These are phyloP conservation scores for Lactifluus subvellereus DNA, from an alignment of 768 basidiomycete genomes.

Conservation along the genomic window DNA sequence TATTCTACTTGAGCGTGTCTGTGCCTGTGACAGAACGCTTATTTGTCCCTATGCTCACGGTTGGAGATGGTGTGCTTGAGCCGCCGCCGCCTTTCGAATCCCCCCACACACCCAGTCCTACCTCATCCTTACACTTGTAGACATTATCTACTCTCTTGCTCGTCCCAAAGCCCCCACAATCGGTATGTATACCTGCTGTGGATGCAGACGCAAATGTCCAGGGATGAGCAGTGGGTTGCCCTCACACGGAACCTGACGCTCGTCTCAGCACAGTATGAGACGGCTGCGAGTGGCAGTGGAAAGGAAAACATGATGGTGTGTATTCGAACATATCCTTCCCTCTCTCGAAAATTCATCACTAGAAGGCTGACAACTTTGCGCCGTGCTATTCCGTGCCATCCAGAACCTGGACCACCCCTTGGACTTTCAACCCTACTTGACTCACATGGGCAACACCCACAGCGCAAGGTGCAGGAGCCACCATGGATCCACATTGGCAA, in stretches of 20 bases:
- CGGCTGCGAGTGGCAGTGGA: not conserved
- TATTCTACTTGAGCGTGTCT: not conserved
- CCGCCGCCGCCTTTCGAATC: constrained; percentile 16
- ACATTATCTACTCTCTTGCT: not conserved
- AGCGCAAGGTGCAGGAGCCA: not conserved
- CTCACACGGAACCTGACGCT: constrained; percentile 63
- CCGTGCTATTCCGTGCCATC: too few relatives aligned
- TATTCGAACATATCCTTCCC: not conserved
- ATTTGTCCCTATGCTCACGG: constrained; percentile 33
- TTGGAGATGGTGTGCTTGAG: constrained; percentile 27
- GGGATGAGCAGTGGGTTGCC: constrained; percentile 65
- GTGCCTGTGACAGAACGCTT: constrained; percentile 45
- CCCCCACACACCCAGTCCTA: constrained; percentile 13
- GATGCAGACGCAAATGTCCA: constrained; percentile 9
- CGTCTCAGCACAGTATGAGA: not conserved
- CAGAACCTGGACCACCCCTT: too few relatives aligned
- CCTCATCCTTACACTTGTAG: constrained; percentile 19
- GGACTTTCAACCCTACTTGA: constrained; percentile 9
- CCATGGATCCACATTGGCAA: too few relatives aligned
- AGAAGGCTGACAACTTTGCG: too few relatives aligned
- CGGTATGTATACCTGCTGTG: constrained; percentile 11
- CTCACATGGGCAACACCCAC: constrained; percentile 6
- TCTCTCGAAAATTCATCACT: not conserved
- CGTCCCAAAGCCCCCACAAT: not conserved
- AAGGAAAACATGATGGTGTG: constrained; percentile 45